Evolutionary conservation across 345 rosid species (phyloP).

Genomic region (Aurinia saxatilis): DNA sequence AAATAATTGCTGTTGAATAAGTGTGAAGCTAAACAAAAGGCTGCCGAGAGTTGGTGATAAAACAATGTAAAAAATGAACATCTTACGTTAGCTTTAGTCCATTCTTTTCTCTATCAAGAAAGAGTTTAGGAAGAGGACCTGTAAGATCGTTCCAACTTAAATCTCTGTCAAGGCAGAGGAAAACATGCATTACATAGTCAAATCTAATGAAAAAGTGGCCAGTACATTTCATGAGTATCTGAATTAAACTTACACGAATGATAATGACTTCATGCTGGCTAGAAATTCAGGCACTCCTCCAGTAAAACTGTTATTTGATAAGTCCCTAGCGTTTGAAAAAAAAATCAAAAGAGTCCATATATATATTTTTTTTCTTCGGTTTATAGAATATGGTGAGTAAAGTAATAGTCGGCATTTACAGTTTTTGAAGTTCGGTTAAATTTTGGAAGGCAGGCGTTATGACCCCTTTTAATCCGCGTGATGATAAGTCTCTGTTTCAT

Average conservation of each 20-base stretch:
- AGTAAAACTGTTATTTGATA: constrained; percentile 30
- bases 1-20: neutral
- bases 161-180: constrained; percentile 20
- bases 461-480: constrained; percentile 30
- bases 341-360: too few relatives aligned
- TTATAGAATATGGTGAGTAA: too few relatives aligned
- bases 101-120: constrained; percentile 17
- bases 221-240: too few relatives aligned
- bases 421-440: constrained; percentile 19
- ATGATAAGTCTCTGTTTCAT: constrained; percentile 29
- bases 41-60: neutral
- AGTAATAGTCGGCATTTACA: constrained; percentile 24
- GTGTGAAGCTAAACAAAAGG: neutral
- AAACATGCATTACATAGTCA: neutral
- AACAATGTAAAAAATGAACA: neutral
- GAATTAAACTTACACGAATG: constrained; percentile 28
- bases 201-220: neutral
- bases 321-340: constrained; percentile 30
- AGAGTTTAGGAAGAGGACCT: constrained; percentile 27
- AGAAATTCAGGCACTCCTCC: constrained; percentile 39
- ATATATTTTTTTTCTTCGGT: too few relatives aligned
- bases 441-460: constrained; percentile 17
- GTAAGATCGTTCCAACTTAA: constrained; percentile 29
- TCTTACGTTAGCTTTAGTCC: constrained; percentile 25
- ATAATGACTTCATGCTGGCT: constrained; percentile 20